Percentiles rank a stretch among this genome's conserved stretches.
These are phyloP conservation scores for Primulina tabacum DNA, from an alignment of 257 asterid genomes.

Conservation along the genomic window DNA sequence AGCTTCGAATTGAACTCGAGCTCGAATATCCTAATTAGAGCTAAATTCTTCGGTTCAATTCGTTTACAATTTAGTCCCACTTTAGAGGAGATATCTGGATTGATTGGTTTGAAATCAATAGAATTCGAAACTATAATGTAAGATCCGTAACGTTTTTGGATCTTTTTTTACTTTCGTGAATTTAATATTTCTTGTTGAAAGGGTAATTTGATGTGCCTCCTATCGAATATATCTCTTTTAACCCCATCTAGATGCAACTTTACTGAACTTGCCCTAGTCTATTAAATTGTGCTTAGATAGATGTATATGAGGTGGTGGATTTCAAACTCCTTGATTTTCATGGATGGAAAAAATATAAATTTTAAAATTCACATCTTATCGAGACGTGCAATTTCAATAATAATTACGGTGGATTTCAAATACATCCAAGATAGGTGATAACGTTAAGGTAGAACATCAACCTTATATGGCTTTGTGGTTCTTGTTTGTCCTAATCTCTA, in stretches of 20 bases:
- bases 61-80: background rate
- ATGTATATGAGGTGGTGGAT: no score
- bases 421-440: no score
- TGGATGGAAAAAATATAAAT: no score
- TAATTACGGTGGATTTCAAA: no score
- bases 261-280: background rate
- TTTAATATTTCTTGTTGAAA: background rate
- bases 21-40: no score
- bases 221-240: background rate
- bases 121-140: background rate
- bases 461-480: background rate
- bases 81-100: no score
- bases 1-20: no score
- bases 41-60: no score
- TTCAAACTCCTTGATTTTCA: no score
- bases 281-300: no score
- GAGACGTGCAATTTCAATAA: no score
- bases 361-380: no score
- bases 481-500: slow-evolving; percentile 4
- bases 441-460: background rate
- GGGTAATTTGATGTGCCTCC: background rate
- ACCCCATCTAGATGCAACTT: background rate
- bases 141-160: background rate
- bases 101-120: background rate
- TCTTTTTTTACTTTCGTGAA: background rate